These are phyloP conservation scores for Ambrosiella beaveri DNA, from an alignment of 2,329 filamentous ascomycete species.

Conservation along the genomic window DNA sequence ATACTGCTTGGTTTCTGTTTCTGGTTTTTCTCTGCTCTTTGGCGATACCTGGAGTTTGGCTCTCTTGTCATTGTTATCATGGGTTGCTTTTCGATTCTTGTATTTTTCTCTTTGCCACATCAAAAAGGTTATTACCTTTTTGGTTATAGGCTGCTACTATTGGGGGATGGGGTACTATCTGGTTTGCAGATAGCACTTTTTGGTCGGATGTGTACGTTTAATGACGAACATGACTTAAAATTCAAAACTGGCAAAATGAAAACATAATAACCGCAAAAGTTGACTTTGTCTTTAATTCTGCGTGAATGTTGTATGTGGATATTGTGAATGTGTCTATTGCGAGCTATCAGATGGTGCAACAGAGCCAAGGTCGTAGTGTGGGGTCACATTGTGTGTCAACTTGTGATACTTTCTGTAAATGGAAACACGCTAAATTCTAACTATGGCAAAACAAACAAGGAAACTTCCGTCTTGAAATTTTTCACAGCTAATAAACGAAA, in stretches of 20 bases:
- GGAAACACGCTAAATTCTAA: not conserved
- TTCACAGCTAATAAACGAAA: conserved; percentile 46
- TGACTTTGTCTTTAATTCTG: too few species aligned
- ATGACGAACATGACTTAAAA: conserved; percentile 14
- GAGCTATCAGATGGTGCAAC: too few species aligned
- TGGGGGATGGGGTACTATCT: not conserved
- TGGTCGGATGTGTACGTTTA: conserved; percentile 12
- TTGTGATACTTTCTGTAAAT: too few species aligned
- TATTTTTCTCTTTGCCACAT: conserved; percentile 1
- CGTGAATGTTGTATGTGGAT: too few species aligned
- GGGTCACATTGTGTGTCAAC: too few species aligned
- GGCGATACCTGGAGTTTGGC: conserved; percentile 11
- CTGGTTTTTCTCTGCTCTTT: not conserved
- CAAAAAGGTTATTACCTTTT: not conserved
- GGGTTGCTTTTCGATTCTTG: not conserved
- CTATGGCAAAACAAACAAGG: not conserved
- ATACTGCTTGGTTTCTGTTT: not conserved
- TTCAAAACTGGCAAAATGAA: not conserved
- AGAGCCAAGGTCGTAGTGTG: too few species aligned
- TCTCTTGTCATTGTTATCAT: conserved; percentile 4
- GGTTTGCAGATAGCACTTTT: not conserved
- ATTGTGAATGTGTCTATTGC: too few species aligned
- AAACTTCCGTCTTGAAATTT: not conserved
- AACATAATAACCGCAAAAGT: too few species aligned
- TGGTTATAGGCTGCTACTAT: not conserved